Evolutionary conservation across 441 rosid genomes (phyloP).

Genomic region (Manihot esculenta): DNA sequence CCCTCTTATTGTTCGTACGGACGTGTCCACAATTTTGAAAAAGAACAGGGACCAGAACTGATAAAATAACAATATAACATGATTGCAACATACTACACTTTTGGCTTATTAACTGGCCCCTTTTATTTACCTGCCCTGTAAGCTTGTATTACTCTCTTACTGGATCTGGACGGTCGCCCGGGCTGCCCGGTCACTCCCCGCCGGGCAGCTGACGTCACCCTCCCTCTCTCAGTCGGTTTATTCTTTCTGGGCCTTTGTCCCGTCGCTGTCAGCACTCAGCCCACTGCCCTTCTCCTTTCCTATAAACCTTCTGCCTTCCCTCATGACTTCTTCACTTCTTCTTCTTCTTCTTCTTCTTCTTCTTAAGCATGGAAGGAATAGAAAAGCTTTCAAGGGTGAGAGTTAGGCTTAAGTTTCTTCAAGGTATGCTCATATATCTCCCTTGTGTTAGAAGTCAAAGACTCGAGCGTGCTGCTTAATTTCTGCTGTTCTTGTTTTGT

Average conservation of each 20-base stretch:
- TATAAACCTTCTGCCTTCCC: conserved; percentile 14
- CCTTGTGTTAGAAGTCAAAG: not conserved
- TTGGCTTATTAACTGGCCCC: conserved; percentile 10
- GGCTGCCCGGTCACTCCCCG: conserved; percentile 20
- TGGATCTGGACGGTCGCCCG: too few species aligned
- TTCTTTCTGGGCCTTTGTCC: conserved; percentile 47
- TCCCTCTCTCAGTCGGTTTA: conserved; percentile 25
- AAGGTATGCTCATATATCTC: conserved; percentile 38
- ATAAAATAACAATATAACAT: conserved; percentile 9
- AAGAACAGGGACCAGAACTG: not conserved
- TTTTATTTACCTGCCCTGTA: not conserved
- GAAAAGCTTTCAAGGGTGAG: conserved; percentile 30
- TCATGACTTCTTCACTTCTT: conserved; percentile 6
- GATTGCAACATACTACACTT: not conserved
- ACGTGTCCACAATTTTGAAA: not conserved
- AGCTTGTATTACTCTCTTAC: too few species aligned
- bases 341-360: conserved; percentile 20
- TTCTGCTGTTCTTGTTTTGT: not conserved
- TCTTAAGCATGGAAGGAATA: conserved; percentile 27
- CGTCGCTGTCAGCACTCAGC: conserved; percentile 37
- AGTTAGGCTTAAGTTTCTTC: conserved; percentile 35
- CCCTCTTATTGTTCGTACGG: conserved; percentile 6
- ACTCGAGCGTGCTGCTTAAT: not conserved
- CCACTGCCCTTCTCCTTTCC: conserved; percentile 4
- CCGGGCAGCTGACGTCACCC: conserved; percentile 39